A percentile compares a stretch with the other conserved stretches of the same genome.
Evolutionary conservation across 2,329 filamentous ascomycete species (phyloP).

Genomic region (Xylariaceae sp.): DNA sequence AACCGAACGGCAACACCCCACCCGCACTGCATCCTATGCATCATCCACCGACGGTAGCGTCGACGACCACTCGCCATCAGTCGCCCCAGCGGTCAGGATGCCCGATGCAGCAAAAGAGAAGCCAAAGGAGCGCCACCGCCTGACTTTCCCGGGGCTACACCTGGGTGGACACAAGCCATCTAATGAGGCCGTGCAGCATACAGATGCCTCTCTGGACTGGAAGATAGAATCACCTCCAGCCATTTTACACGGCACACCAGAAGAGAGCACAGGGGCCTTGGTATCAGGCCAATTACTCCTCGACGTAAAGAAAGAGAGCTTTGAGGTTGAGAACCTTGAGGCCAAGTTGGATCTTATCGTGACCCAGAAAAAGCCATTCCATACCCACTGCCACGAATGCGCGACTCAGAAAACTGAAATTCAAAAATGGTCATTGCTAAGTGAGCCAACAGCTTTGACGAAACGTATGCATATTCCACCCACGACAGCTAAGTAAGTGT

Average conservation of each 20-base stretch:
- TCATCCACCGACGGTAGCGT: slow-evolving; percentile 37
- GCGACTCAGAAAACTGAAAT: slow-evolving; percentile 68
- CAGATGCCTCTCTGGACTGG: slow-evolving; percentile 48
- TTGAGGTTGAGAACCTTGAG: slow-evolving; percentile 69
- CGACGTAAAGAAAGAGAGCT: slow-evolving; percentile 62
- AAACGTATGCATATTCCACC: slow-evolving; percentile 40
- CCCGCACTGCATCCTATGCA: slow-evolving; percentile 36
- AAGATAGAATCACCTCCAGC: slow-evolving; percentile 83
- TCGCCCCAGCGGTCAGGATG: slow-evolving; percentile 32
- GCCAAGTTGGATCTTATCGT: slow-evolving; percentile 70
- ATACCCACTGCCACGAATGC: slow-evolving; percentile 76
- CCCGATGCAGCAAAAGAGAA: slow-evolving; percentile 38
- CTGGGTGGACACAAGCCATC: slow-evolving; percentile 38
- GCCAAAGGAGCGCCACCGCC: slow-evolving; percentile 39
- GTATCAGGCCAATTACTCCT: slow-evolving; percentile 81
- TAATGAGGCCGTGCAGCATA: slow-evolving; percentile 40
- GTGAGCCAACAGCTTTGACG: slow-evolving; percentile 48
- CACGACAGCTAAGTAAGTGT: neutral
- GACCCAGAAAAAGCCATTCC: slow-evolving; percentile 78
- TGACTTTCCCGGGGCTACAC: slow-evolving; percentile 41
- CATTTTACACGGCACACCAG: slow-evolving; percentile 74
- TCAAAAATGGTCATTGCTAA: slow-evolving; percentile 75
- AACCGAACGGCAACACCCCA: slow-evolving; percentile 31
- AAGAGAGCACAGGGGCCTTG: slow-evolving; percentile 77
- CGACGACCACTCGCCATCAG: slow-evolving; percentile 27